Conservation (phyloP, 768 basidiomycete species). For the Mycena epipterygia region DNA sequence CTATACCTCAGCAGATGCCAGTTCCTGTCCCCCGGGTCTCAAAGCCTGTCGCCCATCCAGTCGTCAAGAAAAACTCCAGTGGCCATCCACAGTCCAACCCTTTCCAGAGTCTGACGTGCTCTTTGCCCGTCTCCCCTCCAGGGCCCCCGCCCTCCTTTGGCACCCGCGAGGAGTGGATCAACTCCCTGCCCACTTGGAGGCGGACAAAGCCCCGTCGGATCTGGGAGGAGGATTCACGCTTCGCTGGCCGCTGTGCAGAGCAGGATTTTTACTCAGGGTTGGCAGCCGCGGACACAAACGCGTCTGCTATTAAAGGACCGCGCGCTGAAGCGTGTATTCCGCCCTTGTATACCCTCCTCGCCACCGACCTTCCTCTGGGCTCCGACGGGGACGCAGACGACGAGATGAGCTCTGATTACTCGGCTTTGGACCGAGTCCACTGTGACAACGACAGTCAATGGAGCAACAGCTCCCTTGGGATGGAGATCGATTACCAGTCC, state of each 20-base stretch:
- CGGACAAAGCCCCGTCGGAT: slow-evolving; percentile 75
- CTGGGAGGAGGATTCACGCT: slow-evolving; percentile 68
- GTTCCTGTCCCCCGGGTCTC: slow-evolving; percentile 81
- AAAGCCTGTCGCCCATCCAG: slow-evolving; percentile 72
- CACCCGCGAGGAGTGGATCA: slow-evolving; percentile 81
- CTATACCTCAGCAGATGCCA: slow-evolving; percentile 78
- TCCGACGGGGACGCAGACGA: slow-evolving; percentile 56
- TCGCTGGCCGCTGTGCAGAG: slow-evolving; percentile 45
- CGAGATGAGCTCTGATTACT: slow-evolving; percentile 59
- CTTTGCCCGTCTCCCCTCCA: slow-evolving; percentile 70
- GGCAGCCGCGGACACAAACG: slow-evolving; percentile 77
- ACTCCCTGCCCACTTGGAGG: slow-evolving; percentile 79
- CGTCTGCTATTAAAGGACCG: slow-evolving; percentile 86
- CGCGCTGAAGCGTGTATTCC: slow-evolving; percentile 89
- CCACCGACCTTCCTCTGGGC: slow-evolving; percentile 18
- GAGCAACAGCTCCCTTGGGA: slow-evolving; percentile 49
- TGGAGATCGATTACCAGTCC: slow-evolving; percentile 46
- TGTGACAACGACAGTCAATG: slow-evolving; percentile 56
- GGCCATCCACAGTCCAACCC: slow-evolving; percentile 50
- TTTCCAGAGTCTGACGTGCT: slow-evolving; percentile 67
- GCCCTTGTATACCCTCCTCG: slow-evolving; percentile 65
- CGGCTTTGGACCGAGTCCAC: slow-evolving; percentile 48
- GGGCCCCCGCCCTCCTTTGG: slow-evolving; percentile 76
- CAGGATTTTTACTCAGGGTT: slow-evolving; percentile 84
- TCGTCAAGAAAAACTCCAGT: slow-evolving; percentile 68